Conservation (phyloP, 2,329 filamentous ascomycete species). For the Teratosphaeria destructans region DNA sequence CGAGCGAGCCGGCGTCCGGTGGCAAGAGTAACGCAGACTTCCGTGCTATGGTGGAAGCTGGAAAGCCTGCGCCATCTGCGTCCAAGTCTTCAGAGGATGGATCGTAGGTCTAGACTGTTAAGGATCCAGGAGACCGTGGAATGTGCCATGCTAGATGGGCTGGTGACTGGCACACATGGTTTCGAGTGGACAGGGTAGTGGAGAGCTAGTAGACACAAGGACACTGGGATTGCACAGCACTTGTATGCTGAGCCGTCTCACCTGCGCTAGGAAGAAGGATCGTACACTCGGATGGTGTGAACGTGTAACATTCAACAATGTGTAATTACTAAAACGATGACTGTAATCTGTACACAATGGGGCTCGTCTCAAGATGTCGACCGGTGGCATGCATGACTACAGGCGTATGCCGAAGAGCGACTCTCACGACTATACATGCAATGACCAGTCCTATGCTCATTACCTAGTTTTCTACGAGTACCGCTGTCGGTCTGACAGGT, state of each 20-base stretch:
- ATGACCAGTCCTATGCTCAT: no score
- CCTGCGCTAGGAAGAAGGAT: background rate
- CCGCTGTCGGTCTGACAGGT: no score
- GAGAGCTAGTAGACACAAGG: no score
- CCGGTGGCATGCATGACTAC: background rate
- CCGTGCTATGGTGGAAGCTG: constrained; percentile 39
- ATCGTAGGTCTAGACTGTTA: background rate
- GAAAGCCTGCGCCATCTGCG: background rate
- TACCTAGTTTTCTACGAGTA: no score
- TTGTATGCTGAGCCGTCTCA: no score
- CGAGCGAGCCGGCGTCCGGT: constrained; percentile 6
- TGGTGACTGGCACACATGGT: no score
- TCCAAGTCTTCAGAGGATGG: background rate
- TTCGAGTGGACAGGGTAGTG: no score
- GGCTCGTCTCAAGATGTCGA: background rate
- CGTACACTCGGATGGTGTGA: background rate
- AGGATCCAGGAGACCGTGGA: no score
- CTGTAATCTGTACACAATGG: background rate
- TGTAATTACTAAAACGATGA: background rate
- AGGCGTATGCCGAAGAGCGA: no score
- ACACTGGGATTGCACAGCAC: no score
- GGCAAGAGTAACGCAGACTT: constrained; percentile 50
- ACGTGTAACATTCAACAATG: background rate
- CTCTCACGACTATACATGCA: no score
- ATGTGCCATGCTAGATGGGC: no score